These are phyloP conservation scores for Trichocomaceae sp. DNA, from an alignment of 2,329 filamentous ascomycete species.

Conservation along the genomic window DNA sequence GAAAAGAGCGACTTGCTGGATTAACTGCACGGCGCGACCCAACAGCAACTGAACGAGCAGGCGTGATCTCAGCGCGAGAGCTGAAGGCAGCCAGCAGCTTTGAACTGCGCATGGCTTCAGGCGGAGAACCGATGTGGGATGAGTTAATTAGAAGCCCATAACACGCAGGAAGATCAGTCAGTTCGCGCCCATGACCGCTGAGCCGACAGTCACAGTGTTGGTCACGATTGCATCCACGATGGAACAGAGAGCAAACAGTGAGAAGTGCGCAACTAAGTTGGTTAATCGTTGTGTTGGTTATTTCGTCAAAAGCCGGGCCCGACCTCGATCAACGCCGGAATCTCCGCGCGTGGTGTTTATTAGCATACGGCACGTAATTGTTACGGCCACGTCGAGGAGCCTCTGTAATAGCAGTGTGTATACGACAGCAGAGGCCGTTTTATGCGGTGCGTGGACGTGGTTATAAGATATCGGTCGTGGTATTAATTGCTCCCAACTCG, in stretches of 20 bases:
- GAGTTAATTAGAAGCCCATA: slow-evolving; percentile 25
- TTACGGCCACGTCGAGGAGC: neutral
- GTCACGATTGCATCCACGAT: neutral
- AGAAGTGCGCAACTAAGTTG: neutral
- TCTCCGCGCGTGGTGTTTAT: neutral
- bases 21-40: neutral
- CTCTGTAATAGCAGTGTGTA: neutral
- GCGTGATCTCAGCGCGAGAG: slow-evolving; percentile 7
- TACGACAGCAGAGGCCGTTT: neutral
- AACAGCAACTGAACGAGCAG: slow-evolving; percentile 1
- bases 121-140: slow-evolving; percentile 22
- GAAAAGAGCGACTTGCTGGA: neutral
- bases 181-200: slow-evolving; percentile 18
- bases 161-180: slow-evolving; percentile 18
- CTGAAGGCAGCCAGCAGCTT: slow-evolving; percentile 32
- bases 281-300: neutral
- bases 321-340: neutral
- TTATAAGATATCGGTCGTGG: neutral
- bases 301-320: slow-evolving; percentile 6
- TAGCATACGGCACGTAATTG: neutral
- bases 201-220: neutral
- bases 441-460: neutral
- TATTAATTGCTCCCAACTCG: neutral
- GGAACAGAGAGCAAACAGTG: neutral
- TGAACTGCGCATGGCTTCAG: slow-evolving; percentile 37